Conservation (phyloP, 257 asterid species). For the Ballota nigra region DNA sequence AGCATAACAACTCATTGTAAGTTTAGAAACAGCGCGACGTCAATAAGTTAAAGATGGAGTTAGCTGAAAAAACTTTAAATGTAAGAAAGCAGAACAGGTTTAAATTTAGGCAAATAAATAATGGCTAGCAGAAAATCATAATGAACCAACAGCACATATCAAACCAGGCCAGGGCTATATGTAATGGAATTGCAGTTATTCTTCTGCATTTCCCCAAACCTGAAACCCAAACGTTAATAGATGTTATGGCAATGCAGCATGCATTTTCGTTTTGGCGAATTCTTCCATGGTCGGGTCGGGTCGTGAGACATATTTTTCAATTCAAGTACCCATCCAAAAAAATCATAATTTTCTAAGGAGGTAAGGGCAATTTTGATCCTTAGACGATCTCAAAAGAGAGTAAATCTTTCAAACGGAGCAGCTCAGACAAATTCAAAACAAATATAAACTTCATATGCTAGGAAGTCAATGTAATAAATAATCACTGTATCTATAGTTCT, state of each 20-base stretch:
- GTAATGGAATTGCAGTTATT: too few species aligned
- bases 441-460: neutral
- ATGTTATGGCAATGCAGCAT: neutral
- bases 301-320: neutral
- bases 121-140: neutral
- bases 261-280: neutral
- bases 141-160: neutral
- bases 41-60: neutral
- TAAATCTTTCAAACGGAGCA: neutral
- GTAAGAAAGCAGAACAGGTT: neutral
- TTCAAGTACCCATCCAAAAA: too few species aligned
- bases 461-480: slow-evolving; percentile 7
- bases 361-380: neutral
- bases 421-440: neutral
- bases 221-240: neutral
- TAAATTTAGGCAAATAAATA: too few species aligned
- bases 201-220: neutral
- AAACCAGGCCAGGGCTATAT: too few species aligned
- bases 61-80: slow-evolving; percentile 3
- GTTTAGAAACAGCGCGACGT: neutral
- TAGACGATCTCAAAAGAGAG: neutral
- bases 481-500: neutral
- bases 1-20: too few species aligned
- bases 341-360: neutral
- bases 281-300: too few species aligned